A percentile compares a stretch with the other conserved stretches of the same genome.
Conservation (phyloP, 2,329 filamentous ascomycete species). For the Colletotrichum cuscutae region DNA sequence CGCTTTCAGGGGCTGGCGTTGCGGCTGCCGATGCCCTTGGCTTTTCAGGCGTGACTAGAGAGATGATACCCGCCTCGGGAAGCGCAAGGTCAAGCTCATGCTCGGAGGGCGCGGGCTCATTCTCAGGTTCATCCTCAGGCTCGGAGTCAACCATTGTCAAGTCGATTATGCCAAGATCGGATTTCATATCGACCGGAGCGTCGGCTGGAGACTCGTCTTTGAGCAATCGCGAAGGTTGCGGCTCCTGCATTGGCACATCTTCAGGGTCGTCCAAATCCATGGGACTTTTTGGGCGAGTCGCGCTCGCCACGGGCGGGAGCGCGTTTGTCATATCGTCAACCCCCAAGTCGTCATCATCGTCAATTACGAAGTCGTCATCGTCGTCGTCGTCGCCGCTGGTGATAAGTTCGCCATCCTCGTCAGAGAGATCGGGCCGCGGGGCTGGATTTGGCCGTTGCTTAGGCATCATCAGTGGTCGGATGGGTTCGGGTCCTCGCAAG, state of each 20-base stretch:
- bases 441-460: conserved; percentile 42
- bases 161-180: conserved; percentile 21
- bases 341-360: conserved; percentile 61
- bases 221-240: neutral
- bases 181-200: neutral
- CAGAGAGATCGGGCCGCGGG: conserved; percentile 30
- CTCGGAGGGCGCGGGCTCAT: neutral
- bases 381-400: conserved; percentile 58
- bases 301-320: neutral
- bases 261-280: conserved; percentile 22
- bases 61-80: neutral
- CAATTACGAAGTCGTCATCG: conserved; percentile 36
- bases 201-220: neutral
- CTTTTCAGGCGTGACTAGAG: conserved; percentile 26
- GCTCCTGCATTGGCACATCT: neutral
- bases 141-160: conserved; percentile 29
- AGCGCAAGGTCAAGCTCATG: no score
- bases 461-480: conserved; percentile 44
- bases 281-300: neutral
- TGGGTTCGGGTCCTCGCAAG: conserved; percentile 55
- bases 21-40: neutral
- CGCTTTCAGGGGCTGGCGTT: neutral
- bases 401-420: conserved; percentile 60
- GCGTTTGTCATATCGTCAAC: conserved; percentile 44
- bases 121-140: neutral